Percentiles rank a stretch among this genome's conserved stretches.
Evolutionary conservation across 2,329 filamentous ascomycete genomes (phyloP).

Genomic region (Cladophialophora carrionii): DNA sequence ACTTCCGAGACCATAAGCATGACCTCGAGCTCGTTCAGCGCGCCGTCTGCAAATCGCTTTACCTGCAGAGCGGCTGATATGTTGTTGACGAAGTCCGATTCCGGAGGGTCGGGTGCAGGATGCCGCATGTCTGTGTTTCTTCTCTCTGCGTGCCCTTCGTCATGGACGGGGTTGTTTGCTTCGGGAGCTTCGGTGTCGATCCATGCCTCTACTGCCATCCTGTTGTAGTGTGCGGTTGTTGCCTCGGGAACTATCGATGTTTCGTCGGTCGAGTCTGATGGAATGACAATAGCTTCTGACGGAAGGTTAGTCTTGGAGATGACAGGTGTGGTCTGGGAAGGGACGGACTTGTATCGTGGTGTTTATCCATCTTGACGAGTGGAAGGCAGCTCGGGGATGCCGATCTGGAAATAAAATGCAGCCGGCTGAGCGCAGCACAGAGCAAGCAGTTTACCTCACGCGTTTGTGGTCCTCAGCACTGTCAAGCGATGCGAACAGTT

Average conservation of each 20-base stretch:
- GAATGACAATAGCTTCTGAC: background rate
- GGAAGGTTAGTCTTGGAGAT: background rate
- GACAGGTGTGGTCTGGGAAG: background rate
- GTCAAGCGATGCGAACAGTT: background rate
- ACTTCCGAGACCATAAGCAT: background rate
- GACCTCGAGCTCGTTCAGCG: background rate
- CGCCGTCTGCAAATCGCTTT: background rate
- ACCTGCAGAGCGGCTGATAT: background rate
- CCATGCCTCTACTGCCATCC: background rate
- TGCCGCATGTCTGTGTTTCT: background rate
- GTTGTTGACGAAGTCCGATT: background rate
- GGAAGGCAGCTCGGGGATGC: background rate
- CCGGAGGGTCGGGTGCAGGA: background rate
- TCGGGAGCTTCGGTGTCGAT: background rate
- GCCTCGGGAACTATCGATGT: background rate
- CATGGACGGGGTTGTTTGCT: background rate
- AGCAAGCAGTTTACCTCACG: background rate
- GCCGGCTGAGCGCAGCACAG: background rate
- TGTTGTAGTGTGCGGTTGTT: background rate
- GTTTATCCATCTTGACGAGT: background rate
- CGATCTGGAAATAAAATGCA: background rate
- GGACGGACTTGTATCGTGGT: background rate
- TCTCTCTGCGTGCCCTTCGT: background rate
- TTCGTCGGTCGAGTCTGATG: background rate
- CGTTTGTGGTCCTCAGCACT: background rate